A percentile compares a stretch with the other conserved stretches of the same genome.
Evolutionary conservation across 2,329 filamentous ascomycete genomes (phyloP).

Genomic region (Beauveria brongniartii): DNA sequence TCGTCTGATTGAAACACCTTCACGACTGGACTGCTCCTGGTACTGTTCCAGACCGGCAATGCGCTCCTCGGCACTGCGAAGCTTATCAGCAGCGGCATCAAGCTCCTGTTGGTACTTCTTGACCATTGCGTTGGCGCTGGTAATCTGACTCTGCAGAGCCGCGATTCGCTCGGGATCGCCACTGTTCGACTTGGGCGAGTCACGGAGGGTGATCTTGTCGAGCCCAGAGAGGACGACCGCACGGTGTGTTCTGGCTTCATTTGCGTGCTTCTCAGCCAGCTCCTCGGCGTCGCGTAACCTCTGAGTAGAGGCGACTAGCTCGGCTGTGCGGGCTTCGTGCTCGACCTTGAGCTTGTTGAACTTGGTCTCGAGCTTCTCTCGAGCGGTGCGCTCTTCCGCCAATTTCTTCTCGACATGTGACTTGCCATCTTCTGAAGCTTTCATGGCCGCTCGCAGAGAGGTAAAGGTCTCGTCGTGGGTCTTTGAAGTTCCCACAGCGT

Average conservation of each 20-base stretch:
- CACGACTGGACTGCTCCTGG: slow-evolving; percentile 92
- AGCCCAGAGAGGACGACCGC: slow-evolving; percentile 75
- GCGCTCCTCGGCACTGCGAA: slow-evolving; percentile 87
- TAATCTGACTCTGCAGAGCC: slow-evolving; percentile 72
- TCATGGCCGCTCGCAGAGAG: slow-evolving; percentile 68
- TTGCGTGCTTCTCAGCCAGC: slow-evolving; percentile 75
- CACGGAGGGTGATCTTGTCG: slow-evolving; percentile 58
- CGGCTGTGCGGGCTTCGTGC: slow-evolving; percentile 69
- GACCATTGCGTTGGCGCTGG: slow-evolving; percentile 68
- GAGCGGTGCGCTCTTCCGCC: slow-evolving; percentile 69
- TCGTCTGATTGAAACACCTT: slow-evolving; percentile 80
- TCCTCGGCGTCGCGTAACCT: slow-evolving; percentile 81
- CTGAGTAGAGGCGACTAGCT: slow-evolving; percentile 66
- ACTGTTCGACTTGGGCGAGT: slow-evolving; percentile 37
- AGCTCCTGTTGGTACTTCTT: slow-evolving; percentile 86
- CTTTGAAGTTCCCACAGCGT: slow-evolving; percentile 56
- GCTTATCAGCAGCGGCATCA: slow-evolving; percentile 76
- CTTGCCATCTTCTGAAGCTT: slow-evolving; percentile 70
- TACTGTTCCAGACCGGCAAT: slow-evolving; percentile 96
- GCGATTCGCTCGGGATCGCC: slow-evolving; percentile 57
- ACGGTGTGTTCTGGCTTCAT: slow-evolving; percentile 79
- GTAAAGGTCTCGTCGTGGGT: slow-evolving; percentile 65
- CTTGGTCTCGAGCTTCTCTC: slow-evolving; percentile 69
- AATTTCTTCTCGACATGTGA: slow-evolving; percentile 70
- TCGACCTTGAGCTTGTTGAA: slow-evolving; percentile 70